Evolutionary conservation across 176 grass and related monocot genomes (phyloP).

Genomic region (Oryza coarctata): DNA sequence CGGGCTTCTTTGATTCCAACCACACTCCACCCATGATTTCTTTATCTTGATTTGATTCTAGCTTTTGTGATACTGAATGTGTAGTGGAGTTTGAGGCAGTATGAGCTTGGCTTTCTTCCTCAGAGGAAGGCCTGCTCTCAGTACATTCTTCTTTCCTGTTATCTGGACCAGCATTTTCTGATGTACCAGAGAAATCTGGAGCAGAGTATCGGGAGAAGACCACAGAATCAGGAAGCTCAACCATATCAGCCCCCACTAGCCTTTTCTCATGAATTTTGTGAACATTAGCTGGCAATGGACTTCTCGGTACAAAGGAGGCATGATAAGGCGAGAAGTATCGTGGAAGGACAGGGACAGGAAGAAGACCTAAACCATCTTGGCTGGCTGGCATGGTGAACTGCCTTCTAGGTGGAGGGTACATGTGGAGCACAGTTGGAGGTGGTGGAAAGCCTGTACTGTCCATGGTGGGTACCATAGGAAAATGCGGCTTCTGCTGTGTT

Average conservation of each 20-base stretch:
- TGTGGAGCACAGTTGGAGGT: slow-evolving; percentile 37
- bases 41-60: slow-evolving; percentile 5
- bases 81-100: slow-evolving; percentile 4
- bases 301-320: slow-evolving; percentile 39
- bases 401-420: slow-evolving; percentile 48
- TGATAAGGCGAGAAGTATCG: slow-evolving; percentile 42
- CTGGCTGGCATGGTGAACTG: slow-evolving; percentile 23
- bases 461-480: slow-evolving; percentile 28
- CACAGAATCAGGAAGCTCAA: slow-evolving; percentile 15
- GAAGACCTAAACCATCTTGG: slow-evolving; percentile 37
- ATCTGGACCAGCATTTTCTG: not conserved
- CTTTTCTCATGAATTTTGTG: slow-evolving; percentile 35
- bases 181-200: slow-evolving; percentile 17
- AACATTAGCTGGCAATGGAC: slow-evolving; percentile 17
- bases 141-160: slow-evolving; percentile 18
- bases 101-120: slow-evolving; percentile 15
- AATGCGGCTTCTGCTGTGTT: slow-evolving; percentile 36
- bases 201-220: slow-evolving; percentile 34
- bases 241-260: slow-evolving; percentile 14
- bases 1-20: slow-evolving; percentile 16
- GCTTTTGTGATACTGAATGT: not conserved
- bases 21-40: slow-evolving; percentile 6
- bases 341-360: slow-evolving; percentile 35
- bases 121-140: slow-evolving; percentile 2
- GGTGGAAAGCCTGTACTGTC: slow-evolving; percentile 43